phyloP scores from a whole-genome alignment of 345 rosid species.

The Eucalyptus cloeziana region DNA sequence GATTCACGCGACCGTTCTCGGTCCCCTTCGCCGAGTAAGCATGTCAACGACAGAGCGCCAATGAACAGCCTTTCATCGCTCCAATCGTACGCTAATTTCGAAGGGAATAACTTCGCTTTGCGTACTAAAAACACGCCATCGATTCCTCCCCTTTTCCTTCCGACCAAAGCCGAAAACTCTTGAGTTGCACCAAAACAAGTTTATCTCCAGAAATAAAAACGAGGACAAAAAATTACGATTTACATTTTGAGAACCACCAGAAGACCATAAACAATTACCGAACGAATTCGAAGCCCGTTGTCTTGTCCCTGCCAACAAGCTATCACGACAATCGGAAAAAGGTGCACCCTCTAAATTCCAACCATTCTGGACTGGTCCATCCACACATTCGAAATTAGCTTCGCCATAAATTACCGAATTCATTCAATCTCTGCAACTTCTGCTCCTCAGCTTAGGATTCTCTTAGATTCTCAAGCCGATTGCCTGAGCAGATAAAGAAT shows the following conservation, averaged over 20 bases:
- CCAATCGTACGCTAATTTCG: not conserved
- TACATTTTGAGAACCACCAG: conserved; percentile 7
- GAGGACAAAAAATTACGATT: conserved; percentile 10
- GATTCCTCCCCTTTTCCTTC: not conserved
- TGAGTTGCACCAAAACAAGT: not conserved
- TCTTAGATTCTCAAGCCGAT: not conserved
- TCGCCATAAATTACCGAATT: not conserved
- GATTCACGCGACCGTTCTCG: not conserved
- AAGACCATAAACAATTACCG: conserved; percentile 1
- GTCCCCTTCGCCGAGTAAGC: not conserved
- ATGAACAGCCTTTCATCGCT: not conserved
- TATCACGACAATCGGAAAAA: not conserved
- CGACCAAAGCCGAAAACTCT: not conserved
- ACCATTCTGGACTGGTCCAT: not conserved
- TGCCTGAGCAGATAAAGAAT: not conserved
- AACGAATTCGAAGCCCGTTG: conserved; percentile 14
- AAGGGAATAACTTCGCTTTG: not conserved
- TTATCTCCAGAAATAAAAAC: not conserved
- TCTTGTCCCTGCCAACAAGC: not conserved
- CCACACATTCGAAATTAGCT: not conserved
- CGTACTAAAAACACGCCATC: not conserved
- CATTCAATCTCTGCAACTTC: not conserved
- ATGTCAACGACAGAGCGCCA: not conserved
- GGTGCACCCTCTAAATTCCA: not conserved
- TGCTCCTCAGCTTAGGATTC: not conserved